A percentile compares a stretch with the other conserved stretches of the same genome.
phyloP scores from a whole-genome alignment of 306 rosid genomes.

The Lotus japonicus region DNA sequence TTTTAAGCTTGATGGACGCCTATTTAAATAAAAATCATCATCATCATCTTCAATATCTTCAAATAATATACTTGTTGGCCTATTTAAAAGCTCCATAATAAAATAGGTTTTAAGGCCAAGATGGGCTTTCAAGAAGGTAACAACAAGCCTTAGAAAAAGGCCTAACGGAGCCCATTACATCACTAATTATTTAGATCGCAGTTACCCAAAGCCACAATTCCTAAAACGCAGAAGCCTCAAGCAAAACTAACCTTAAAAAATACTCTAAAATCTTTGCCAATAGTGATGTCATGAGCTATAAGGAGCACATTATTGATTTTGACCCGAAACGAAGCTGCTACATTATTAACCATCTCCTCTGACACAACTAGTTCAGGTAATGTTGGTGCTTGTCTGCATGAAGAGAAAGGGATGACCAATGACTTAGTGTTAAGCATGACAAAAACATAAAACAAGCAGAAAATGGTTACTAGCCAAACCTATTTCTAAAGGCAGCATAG shows the following conservation, averaged over 20 bases:
- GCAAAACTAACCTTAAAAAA: conserved; percentile 72
- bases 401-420: conserved; percentile 9
- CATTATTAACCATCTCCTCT: conserved; percentile 90
- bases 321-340: conserved; percentile 87
- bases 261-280: conserved; percentile 83
- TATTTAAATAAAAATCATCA: too few species aligned
- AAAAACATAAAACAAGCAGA: conserved; percentile 6
- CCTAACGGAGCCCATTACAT: neutral
- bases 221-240: conserved; percentile 10
- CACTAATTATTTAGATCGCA: neutral
- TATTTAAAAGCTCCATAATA: too few species aligned
- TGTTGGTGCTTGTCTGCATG: conserved; percentile 55
- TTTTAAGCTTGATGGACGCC: neutral
- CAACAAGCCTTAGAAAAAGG: neutral
- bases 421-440: neutral
- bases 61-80: too few species aligned
- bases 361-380: conserved; percentile 80
- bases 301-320: conserved; percentile 72
- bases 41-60: too few species aligned
- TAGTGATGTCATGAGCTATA: conserved; percentile 91
- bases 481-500: conserved; percentile 58
- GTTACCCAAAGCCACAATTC: conserved; percentile 6
- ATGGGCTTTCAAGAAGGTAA: neutral
- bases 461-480: conserved; percentile 37
- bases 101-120: too few species aligned